Evolutionary conservation across 2,329 filamentous ascomycete genomes (phyloP).

Genomic region (Thielaviopsis musarum): DNA sequence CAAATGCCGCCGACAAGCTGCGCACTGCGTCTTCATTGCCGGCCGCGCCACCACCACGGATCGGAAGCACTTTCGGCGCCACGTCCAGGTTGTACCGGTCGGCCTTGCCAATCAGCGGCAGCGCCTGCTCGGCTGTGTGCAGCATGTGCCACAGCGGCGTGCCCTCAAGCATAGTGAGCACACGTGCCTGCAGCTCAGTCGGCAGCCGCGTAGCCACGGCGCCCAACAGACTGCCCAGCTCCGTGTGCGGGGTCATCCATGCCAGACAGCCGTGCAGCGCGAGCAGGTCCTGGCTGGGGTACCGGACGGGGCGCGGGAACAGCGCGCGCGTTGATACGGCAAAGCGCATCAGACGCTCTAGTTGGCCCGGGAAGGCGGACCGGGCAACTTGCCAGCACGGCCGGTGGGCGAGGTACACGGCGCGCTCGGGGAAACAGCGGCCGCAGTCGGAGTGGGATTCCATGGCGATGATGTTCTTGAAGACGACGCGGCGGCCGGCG

Average conservation of each 20-base stretch:
- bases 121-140: slow-evolving; percentile 5
- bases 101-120: slow-evolving; percentile 6
- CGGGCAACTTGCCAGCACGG: slow-evolving; percentile 10
- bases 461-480: slow-evolving; percentile 11
- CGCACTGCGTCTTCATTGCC: not conserved
- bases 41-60: not conserved
- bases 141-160: slow-evolving; percentile 9
- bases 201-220: slow-evolving; percentile 1
- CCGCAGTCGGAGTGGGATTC: slow-evolving; percentile 10
- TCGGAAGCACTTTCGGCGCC: not conserved
- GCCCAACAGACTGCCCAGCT: slow-evolving; percentile 7
- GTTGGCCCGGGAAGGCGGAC: slow-evolving; percentile 2
- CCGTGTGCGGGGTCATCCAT: not conserved
- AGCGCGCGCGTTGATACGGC: slow-evolving; percentile 10
- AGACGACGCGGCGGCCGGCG: slow-evolving; percentile 7
- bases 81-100: slow-evolving; percentile 10
- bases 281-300: slow-evolving; percentile 10
- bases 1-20: slow-evolving; percentile 3
- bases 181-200: slow-evolving; percentile 6
- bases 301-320: slow-evolving; percentile 4
- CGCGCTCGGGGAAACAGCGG: slow-evolving; percentile 6
- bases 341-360: slow-evolving; percentile 6
- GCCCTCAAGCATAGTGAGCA: slow-evolving; percentile 1
- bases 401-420: slow-evolving; percentile 8
- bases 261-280: not conserved